Percentiles rank a stretch among this genome's conserved stretches.
Evolutionary conservation across 2,329 filamentous ascomycete genomes (phyloP).

Genomic region (Fusarium scirpi): DNA sequence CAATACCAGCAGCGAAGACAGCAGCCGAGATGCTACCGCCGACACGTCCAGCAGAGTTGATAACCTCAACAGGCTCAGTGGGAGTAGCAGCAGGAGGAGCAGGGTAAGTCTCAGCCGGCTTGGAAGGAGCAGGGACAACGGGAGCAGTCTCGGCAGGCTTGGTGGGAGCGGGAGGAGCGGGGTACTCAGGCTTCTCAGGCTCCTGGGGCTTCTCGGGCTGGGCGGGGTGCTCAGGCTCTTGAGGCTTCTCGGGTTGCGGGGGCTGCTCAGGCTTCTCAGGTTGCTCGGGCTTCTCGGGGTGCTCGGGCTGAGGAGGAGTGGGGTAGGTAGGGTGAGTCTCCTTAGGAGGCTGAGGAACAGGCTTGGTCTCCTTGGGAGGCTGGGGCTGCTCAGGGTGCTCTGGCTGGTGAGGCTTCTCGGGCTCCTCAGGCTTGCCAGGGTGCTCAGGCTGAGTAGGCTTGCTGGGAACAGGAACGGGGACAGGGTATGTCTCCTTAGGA

Average conservation of each 20-base stretch:
- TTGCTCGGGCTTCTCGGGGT: slow-evolving; percentile 2
- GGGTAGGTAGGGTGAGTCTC: slow-evolving; percentile 10
- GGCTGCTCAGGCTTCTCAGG: slow-evolving; percentile 9
- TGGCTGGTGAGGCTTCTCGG: slow-evolving; percentile 1
- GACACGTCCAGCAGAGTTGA: slow-evolving; percentile 30
- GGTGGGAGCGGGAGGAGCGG: slow-evolving; percentile 6
- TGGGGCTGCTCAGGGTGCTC: slow-evolving; percentile 6
- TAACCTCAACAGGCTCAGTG: not conserved
- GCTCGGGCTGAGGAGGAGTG: slow-evolving; percentile 1
- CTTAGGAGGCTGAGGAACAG: slow-evolving; percentile 7
- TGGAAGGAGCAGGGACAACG: not conserved
- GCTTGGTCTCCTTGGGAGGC: slow-evolving; percentile 17
- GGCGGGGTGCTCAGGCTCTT: not conserved
- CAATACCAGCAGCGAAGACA: slow-evolving; percentile 25
- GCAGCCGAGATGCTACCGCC: slow-evolving; percentile 12
- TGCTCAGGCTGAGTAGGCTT: not conserved
- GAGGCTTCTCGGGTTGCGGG: slow-evolving; percentile 1
- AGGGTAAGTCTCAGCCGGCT: not conserved
- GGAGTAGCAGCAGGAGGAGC: not conserved
- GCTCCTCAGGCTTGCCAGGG: slow-evolving; percentile 7
- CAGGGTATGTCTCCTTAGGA: slow-evolving; percentile 21
- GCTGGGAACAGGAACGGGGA: slow-evolving; percentile 2
- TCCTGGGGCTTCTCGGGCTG: slow-evolving; percentile 13
- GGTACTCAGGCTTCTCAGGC: slow-evolving; percentile 1
- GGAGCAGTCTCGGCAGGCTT: slow-evolving; percentile 21